A percentile compares a stretch with the other conserved stretches of the same genome.
phyloP scores from a whole-genome alignment of 2,329 filamentous ascomycete species.

The Incumbomyces lentus region DNA sequence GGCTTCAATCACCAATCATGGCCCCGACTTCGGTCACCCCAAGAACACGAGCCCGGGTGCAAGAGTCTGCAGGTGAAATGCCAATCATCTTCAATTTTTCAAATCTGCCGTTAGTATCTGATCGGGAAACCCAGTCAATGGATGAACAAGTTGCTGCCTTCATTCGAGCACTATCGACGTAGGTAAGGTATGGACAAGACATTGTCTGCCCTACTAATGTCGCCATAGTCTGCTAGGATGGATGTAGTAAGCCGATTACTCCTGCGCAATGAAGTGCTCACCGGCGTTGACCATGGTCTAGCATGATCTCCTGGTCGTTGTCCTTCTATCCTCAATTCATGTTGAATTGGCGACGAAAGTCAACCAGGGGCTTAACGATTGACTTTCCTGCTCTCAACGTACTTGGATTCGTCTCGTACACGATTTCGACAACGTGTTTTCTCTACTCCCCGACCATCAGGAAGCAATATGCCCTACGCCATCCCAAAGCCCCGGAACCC shows the following conservation, averaged over 20 bases:
- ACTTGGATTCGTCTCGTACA: constrained; percentile 56
- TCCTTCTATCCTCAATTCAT: constrained; percentile 90
- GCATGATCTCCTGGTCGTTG: constrained; percentile 56
- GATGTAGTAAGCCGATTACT: constrained; percentile 46
- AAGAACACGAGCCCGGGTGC: too few relatives aligned
- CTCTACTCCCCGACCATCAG: constrained; percentile 70
- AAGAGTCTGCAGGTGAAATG: too few relatives aligned
- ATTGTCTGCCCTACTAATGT: constrained; percentile 10
- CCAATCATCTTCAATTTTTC: too few relatives aligned
- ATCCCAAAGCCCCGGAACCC: constrained; percentile 62
- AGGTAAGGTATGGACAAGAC: constrained; percentile 11
- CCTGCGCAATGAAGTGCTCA: constrained; percentile 15
- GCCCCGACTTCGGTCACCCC: too few relatives aligned
- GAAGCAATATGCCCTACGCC: constrained; percentile 69
- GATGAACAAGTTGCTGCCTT: constrained; percentile 20
- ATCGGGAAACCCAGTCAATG: not conserved
- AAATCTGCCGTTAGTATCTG: too few relatives aligned
- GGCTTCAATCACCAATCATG: not conserved
- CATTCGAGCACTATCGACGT: constrained; percentile 34
- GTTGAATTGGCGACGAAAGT: constrained; percentile 64
- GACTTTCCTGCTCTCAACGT: constrained; percentile 72
- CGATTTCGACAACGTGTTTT: constrained; percentile 63
- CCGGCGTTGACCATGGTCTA: constrained; percentile 35
- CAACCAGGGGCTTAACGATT: constrained; percentile 73
- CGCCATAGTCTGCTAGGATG: constrained; percentile 53